Base-by-base conservation (phyloP, 306 rosid genomes). In the Casuarina glauca region DNA sequence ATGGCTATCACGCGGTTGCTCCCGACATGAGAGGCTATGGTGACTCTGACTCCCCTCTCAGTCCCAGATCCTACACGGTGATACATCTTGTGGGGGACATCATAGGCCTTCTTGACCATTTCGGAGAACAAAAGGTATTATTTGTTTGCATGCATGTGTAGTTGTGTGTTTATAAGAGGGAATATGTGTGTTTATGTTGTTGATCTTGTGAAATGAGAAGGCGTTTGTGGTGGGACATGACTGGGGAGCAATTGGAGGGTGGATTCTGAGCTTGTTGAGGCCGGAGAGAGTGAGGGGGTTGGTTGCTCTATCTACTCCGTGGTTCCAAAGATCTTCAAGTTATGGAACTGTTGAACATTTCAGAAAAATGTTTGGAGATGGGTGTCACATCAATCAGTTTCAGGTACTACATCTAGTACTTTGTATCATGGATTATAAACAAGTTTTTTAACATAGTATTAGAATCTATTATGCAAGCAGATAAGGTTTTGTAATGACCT, bases 11-110 rank as follows among this genome's bases (percentile, higher is more conserved):
- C 71, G 93, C 78, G 2, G 89, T 92, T 75, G 91, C 93, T 44
- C 97, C 91, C 55, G 97, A 92, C 82, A 76, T 91, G 20, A 82
- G 97, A 88, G 97, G 95, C 74, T 88, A 81, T 16, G 94, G 94
- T 41, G 90, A 90, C 72, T 90, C 90, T 35, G 88, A 88, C 43
- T 80, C 90, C 80, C 93, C 96, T 55, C 79, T 85, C 26, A 77
- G 51, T 64, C 83, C 90, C 43, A 68, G 13, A 58, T 88, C 91
- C 78, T 86, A 92, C 75, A 86, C 92, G 62, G 0, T 46, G 4
- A 42, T 83, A 2, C 93, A 88, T 80, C n/a, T 86, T 2, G 90
- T 88, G 6, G 94, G 90, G 50, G 93, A 89, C 78, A 86, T 88
- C 75, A 70, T 82, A 39, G 91, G 90, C 50, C 79, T 91, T 46